phyloP scores from a whole-genome alignment of 2,329 filamentous ascomycete species.

The Epichloe glyceriae region DNA sequence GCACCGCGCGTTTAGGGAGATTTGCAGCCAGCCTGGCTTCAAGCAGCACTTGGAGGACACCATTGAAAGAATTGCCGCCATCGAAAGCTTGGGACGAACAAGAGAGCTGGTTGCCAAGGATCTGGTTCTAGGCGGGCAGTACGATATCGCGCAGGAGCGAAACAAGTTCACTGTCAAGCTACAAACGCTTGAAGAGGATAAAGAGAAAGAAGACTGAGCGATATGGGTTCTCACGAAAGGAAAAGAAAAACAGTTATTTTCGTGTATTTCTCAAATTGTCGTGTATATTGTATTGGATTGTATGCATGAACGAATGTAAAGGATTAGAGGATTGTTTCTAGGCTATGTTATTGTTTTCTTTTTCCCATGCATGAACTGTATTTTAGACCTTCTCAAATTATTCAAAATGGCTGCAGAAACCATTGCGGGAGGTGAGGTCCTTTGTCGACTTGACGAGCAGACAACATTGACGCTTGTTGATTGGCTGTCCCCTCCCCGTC shows the following conservation, averaged over 20 bases:
- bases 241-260: background rate
- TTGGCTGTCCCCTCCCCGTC: background rate
- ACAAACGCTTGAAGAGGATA: slow-evolving; percentile 26
- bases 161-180: slow-evolving; percentile 30
- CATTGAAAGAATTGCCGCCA: slow-evolving; percentile 73
- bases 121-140: slow-evolving; percentile 71
- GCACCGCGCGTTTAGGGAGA: slow-evolving; percentile 80
- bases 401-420: background rate
- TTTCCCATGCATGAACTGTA: too few relatives aligned
- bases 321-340: too few relatives aligned
- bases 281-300: background rate
- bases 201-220: background rate
- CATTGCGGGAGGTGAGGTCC: background rate
- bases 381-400: too few relatives aligned
- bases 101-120: slow-evolving; percentile 93
- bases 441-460: too few relatives aligned
- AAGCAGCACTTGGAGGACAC: slow-evolving; percentile 72
- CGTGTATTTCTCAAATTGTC: background rate
- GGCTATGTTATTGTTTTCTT: too few relatives aligned
- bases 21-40: slow-evolving; percentile 67
- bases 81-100: slow-evolving; percentile 88
- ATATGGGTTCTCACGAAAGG: background rate
- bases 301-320: background rate
- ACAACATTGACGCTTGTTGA: background rate
- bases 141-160: slow-evolving; percentile 42